Base-by-base conservation (phyloP, 139 green algal genomes). In the Chlamydomonas schloesseri region DNA sequence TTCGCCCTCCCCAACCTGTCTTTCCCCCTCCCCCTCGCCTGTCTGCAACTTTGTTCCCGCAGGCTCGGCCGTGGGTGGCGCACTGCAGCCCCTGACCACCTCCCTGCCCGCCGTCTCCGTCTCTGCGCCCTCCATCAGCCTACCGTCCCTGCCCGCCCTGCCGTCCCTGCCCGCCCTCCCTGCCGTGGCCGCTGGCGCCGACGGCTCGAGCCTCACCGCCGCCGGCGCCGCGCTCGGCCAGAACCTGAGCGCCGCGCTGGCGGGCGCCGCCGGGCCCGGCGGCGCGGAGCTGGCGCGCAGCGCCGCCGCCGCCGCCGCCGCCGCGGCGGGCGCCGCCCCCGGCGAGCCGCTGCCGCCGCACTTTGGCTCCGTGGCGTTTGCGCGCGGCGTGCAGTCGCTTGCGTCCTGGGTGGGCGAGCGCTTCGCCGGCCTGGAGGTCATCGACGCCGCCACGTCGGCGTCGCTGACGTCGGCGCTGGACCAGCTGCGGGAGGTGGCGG, bases 401-500 rank as follows among this genome's bases (percentile, higher is more conserved):
- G 46, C 78, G 42, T 11, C 6, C 64, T 84, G 65, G 71, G 37
- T 21, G 11, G 71, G 71, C 37, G 28, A 15, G 15, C 33, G 64
- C 18, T 47, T 73, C 34, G 31, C 6, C 21, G 58, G 75, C 33
- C 36, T 84, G 46, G 78, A 75, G 78, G 18, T 75, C 64, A 46
- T 75, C 28, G 78, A 84, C 36, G 42, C 64, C 6, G 37, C 24
- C 5, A 65, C 78, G 17, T 65, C 78, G 10, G 64, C 78, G 17
- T 50, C 64, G 15, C 78, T 84, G 78, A 74, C 64, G 29, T 67
- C 46, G 36, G 78, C 78, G 37, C 64, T 84, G 37, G 69, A 24
- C 37, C 64, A 84, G 46, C 78, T 84, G 31, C 64, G 78, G 3
- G 29, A 65, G 29, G 78, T 75, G 29, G 78, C 78, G 29, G 78